Conservation (phyloP, 116 monocot genomes). For the Phalaenopsis hybrid region DNA sequence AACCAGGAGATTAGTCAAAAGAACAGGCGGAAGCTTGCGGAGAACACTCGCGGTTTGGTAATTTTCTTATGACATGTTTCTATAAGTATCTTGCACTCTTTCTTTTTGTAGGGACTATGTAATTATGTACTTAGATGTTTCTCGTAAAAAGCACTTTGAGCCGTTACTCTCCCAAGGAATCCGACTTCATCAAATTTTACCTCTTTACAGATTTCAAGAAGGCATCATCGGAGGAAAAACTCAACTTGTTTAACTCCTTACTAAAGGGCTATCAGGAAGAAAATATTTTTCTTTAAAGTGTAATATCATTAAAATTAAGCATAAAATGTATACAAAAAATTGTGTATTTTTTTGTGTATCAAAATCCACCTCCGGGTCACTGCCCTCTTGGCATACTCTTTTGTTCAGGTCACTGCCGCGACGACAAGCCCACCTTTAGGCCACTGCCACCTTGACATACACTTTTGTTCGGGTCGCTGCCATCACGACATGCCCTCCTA, state of each 20-base stretch:
- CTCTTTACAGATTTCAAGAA: constrained; percentile 86
- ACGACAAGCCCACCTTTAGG: too few relatives aligned
- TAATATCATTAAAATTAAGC: too few relatives aligned
- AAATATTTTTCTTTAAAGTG: neutral
- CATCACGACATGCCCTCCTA: too few relatives aligned
- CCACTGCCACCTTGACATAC: too few relatives aligned
- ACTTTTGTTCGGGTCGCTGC: too few relatives aligned
- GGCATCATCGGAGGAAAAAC: constrained; percentile 86
- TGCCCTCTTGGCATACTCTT: too few relatives aligned
- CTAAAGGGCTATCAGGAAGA: constrained; percentile 98
- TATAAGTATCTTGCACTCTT: neutral
- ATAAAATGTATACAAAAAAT: too few relatives aligned
- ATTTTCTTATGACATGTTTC: neutral
- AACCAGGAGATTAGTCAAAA: constrained; percentile 39
- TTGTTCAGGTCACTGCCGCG: too few relatives aligned
- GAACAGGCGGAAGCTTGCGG: constrained; percentile 87
- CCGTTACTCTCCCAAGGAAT: neutral
- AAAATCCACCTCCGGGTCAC: too few relatives aligned
- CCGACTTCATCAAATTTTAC: neutral
- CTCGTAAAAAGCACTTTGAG: neutral
- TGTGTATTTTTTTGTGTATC: too few relatives aligned
- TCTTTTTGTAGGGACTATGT: neutral
- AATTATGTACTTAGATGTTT: neutral
- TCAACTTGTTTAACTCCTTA: constrained; percentile 83
- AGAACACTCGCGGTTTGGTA: constrained; percentile 79